Base-by-base conservation (phyloP, 1,284 basidiomycete genomes). In the Leccinum solheimii region DNA sequence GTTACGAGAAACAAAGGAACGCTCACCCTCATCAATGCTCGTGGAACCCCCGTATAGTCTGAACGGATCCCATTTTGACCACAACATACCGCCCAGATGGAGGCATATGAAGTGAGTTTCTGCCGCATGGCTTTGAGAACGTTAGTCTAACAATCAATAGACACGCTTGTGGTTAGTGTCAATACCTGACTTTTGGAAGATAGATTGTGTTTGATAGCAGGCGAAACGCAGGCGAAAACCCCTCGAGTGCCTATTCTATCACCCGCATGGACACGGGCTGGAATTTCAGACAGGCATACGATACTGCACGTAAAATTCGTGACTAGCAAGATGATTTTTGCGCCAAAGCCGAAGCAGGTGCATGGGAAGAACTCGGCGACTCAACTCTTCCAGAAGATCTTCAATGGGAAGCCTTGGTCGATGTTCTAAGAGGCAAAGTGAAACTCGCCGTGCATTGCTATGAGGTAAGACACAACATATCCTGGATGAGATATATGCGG, bases 251-350 rank as follows among this genome's bases (percentile, higher is more conserved):
- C 5, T 74, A 74, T 55, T 77, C 73, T 21, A 78, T 77, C 26
- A 77, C 77, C 57, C 82, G 87, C 55, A 86, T 88, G 84, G 87
- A 90, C 66, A 77, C 79, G 3, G 78, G 83, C 60, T 90, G 86
- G 87, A 77, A 83, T 7, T 77, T 87, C 66, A 83, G 87, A 50
- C 76, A 79, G 32, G 85, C 85, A 13, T 86, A 83, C 68, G 82
- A 85, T 55, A 82, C 88, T 67, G 95, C 93, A 1, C 82, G 84
- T 32, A 82, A 86, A 66, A 76, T 95, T 60, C 89, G 87, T 72
- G 76, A 81, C 26, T 78, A 81, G 52, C 95, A 97, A 73, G 91
- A 95, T 61, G 77, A 64, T 13, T 82, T 77, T 65, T 87, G 85
- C 62, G 66, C 66, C 30, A 77, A 75, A 36, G 81, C 77, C 0